phyloP scores from a whole-genome alignment of 176 grass and related monocot genomes.

The Echinochloa phyllopogon region DNA sequence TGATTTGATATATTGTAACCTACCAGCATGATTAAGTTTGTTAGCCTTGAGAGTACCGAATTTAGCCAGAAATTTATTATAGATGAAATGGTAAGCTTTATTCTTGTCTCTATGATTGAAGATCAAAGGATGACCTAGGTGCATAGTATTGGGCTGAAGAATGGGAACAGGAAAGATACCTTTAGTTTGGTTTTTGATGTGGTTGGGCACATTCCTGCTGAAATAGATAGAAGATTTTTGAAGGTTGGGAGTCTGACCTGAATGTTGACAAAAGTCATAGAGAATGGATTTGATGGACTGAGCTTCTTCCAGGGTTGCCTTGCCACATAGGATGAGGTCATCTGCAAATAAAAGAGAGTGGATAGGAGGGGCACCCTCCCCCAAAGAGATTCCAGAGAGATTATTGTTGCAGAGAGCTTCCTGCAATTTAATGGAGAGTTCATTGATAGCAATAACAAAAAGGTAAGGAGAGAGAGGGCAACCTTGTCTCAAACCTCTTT shows the following conservation, averaged over 20 bases:
- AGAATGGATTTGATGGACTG: background rate
- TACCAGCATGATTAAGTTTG: background rate
- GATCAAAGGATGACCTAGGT: background rate
- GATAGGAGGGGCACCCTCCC: fast-evolving
- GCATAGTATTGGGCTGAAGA: fast-evolving
- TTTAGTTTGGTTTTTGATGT: fast-evolving
- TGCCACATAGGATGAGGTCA: background rate
- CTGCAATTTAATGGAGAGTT: background rate
- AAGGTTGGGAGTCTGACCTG: background rate
- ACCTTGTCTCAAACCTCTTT: background rate
- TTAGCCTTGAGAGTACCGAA: background rate
- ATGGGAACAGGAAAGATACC: background rate
- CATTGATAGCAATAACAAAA: background rate
- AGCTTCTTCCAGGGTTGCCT: background rate
- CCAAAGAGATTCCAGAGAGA: background rate
- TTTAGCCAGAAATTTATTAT: background rate
- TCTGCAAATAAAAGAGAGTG: background rate
- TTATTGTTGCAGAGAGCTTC: fast-evolving
- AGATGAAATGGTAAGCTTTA: background rate
- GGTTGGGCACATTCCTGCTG: fast-evolving
- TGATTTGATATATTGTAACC: background rate
- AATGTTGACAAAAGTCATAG: fast-evolving
- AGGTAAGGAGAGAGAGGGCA: background rate
- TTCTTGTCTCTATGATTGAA: background rate
- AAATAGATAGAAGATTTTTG: background rate